Conservation (phyloP, 169 alveolate genomes). For the Plasmodium falciparum region DNA sequence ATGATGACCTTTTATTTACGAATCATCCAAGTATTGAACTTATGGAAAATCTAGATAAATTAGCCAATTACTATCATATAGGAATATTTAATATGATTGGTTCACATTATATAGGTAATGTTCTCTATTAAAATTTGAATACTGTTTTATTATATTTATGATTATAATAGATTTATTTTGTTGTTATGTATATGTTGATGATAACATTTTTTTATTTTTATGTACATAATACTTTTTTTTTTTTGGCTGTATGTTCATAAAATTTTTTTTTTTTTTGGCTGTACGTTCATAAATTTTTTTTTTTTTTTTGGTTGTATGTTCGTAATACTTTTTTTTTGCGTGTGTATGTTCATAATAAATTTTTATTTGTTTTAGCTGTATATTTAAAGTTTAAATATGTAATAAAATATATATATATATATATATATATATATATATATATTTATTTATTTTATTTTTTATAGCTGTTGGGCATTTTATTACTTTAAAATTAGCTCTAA, state of each 20-base stretch:
- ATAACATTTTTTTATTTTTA: background rate
- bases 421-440: no score
- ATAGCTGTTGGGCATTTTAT: conserved; percentile 52
- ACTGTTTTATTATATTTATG: background rate
- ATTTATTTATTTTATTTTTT: background rate
- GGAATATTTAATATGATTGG: conserved; percentile 41
- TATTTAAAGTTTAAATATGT: no score
- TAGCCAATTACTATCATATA: conserved; percentile 18
- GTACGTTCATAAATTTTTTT: background rate
- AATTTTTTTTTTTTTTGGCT: background rate
- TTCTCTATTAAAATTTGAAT: background rate
- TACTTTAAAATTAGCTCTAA: conserved; percentile 28
- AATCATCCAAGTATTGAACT: conserved; percentile 14
- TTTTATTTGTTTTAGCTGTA: background rate
- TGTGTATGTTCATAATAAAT: background rate
- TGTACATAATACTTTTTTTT: background rate
- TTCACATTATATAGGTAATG: conserved; percentile 36
- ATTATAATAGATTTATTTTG: background rate
- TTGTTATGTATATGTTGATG: background rate
- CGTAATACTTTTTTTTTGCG: background rate
- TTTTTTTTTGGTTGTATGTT: conserved; percentile 5
- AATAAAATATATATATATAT: no score
- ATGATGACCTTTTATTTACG: conserved; percentile 32
- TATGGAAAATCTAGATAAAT: conserved; percentile 18
- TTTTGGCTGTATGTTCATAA: background rate